Conservation (phyloP, 352 stramenopile genomes). For the Elongisporangium prolatum region DNA sequence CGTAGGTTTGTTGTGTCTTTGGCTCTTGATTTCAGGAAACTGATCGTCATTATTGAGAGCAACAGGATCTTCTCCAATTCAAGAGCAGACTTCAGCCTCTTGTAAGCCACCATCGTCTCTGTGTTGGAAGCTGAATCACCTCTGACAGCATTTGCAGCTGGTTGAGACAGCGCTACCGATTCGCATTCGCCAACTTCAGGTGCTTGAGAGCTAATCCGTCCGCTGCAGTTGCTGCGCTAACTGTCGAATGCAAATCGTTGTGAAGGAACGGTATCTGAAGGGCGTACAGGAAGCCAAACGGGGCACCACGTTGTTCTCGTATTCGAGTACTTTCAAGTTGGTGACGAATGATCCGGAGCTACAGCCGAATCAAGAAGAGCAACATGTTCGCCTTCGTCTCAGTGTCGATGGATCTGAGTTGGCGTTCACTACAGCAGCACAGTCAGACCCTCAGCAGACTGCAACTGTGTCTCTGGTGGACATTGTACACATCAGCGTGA, state of each 20-base stretch:
- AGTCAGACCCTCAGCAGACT: neutral
- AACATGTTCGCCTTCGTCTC: neutral
- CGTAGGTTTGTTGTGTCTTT: constrained; percentile 3
- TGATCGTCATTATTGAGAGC: neutral
- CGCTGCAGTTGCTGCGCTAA: neutral
- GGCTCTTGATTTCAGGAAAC: neutral
- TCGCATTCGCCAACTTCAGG: constrained; percentile 27
- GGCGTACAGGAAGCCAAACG: constrained; percentile 27
- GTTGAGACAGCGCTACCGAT: constrained; percentile 14
- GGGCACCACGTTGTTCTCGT: constrained; percentile 19
- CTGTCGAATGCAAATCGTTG: neutral
- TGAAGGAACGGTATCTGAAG: constrained; percentile 2
- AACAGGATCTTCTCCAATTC: neutral
- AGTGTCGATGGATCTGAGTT: neutral
- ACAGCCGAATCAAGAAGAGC: neutral
- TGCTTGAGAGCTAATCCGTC: neutral
- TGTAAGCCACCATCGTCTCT: neutral
- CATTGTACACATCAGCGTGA: neutral
- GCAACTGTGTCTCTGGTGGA: neutral
- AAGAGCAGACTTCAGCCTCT: neutral
- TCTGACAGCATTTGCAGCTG: constrained; percentile 4
- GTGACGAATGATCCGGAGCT: neutral
- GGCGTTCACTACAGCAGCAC: neutral
- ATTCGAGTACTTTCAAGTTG: neutral
- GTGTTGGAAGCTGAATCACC: neutral